Conservation (phyloP, 2,329 filamentous ascomycete genomes). For the Claviceps maximensis region DNA sequence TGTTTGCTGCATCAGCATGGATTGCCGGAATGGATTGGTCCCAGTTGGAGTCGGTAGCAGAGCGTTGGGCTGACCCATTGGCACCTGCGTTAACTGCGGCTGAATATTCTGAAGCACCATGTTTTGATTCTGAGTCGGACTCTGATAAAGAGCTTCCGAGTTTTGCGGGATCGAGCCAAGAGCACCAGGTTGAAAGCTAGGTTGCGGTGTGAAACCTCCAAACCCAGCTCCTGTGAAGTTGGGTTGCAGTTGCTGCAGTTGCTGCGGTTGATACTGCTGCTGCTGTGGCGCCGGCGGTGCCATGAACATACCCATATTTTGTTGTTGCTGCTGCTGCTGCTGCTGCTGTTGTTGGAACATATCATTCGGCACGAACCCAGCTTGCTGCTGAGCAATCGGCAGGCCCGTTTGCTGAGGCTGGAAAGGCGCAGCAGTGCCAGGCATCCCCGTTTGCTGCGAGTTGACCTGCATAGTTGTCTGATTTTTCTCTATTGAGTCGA, state of each 20-base stretch:
- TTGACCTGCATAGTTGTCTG: conserved; percentile 54
- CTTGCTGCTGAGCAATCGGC: conserved; percentile 14
- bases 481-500: conserved; percentile 83
- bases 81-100: conserved; percentile 13
- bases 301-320: conserved; percentile 12
- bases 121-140: conserved; percentile 12
- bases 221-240: conserved; percentile 63
- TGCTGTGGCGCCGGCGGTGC: conserved; percentile 16
- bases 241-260: conserved; percentile 27
- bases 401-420: conserved; percentile 25
- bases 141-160: conserved; percentile 37
- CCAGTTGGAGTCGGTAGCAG: conserved; percentile 31
- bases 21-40: conserved; percentile 88
- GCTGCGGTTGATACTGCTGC: not conserved
- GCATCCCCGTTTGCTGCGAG: conserved; percentile 20
- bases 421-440: conserved; percentile 23
- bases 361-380: conserved; percentile 16
- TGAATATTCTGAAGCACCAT: conserved; percentile 9
- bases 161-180: conserved; percentile 47
- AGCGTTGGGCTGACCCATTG: conserved; percentile 26
- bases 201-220: conserved; percentile 64
- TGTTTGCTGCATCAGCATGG: conserved; percentile 59
- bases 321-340: conserved; percentile 1
- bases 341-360: conserved; percentile 18
- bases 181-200: conserved; percentile 37